Conservation (phyloP, 768 basidiomycete genomes). For the Russula sp. region DNA sequence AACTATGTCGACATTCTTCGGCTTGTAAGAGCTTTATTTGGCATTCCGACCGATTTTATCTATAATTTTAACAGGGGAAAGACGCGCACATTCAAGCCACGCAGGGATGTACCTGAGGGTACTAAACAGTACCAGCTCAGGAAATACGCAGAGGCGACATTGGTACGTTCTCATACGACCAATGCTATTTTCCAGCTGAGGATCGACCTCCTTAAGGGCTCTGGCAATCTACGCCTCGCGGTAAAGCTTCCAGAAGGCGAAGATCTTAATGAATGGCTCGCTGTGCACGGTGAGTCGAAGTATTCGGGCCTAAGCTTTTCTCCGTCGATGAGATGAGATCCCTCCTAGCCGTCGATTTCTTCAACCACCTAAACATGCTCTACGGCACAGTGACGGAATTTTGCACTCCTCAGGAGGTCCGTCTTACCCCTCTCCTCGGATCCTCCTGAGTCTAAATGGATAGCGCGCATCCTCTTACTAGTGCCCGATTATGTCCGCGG, state of each 20-base stretch:
- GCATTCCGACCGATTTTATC: background rate
- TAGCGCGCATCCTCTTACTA: constrained; percentile 35
- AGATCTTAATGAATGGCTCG: constrained; percentile 98
- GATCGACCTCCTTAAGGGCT: constrained; percentile 56
- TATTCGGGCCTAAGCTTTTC: background rate
- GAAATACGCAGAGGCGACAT: constrained; percentile 95
- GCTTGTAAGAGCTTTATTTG: constrained; percentile 57
- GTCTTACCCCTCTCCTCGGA: constrained; percentile 25
- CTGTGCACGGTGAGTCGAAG: constrained; percentile 76
- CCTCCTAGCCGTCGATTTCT: constrained; percentile 89
- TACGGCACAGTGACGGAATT: constrained; percentile 99
- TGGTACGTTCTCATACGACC: constrained; percentile 48
- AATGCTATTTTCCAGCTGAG: background rate
- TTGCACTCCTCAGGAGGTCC: constrained; percentile 88
- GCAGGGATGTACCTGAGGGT: constrained; percentile 91
- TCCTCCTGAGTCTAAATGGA: constrained; percentile 6
- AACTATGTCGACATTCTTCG: constrained; percentile 83
- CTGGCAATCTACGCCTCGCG: constrained; percentile 89
- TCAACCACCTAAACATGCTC: constrained; percentile 99
- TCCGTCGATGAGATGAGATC: background rate
- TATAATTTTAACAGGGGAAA: constrained; percentile 56
- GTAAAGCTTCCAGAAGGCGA: constrained; percentile 96
- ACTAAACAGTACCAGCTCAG: constrained; percentile 97
- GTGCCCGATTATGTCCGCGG: constrained; percentile 97
- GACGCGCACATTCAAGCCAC: constrained; percentile 93